Base-by-base conservation (phyloP, 805 yeast genomes). In the Ogataea ganodermae region DNA sequence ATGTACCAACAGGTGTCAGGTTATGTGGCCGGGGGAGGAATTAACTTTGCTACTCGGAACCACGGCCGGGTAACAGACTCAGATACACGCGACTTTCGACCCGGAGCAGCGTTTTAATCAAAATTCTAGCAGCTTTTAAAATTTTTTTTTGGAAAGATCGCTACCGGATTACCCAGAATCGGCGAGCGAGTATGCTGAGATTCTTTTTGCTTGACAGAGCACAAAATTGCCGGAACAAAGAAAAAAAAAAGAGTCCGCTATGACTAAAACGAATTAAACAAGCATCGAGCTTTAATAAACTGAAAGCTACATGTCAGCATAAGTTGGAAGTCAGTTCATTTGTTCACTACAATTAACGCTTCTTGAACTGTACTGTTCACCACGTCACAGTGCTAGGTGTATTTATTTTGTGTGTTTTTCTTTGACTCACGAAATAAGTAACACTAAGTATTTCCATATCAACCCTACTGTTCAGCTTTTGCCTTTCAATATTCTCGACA, bases 221-320 rank as follows among this genome's bases (percentile, higher is more conserved):
- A 18, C 42, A 10, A 23, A 36, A 38, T n/a, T 38, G 42, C 32
- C 31, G 42, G 27, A 27, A 38, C 40, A 36, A 35, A 22, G 23
- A 35, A 36, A 32, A 35, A 35, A 35, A 37, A 26, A 26, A 38
- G n/a, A 27, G 9, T 26, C 17, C 6, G 18, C 3, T 22, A 9
- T 38, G 24, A 17, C n/a, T 37, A 38, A n/a, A 24, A 38, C 28
- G 17, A 24, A 17, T 17, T 16, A 26, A 3, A 16, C 6, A 38
- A 18, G 41, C n/a, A n/a, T 17, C 27, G 30, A 16, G 30, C 7
- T 26, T 6, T 8, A 38, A 27, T 28, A 27, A 10, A 16, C 9
- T 26, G n/a, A 5, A n/a, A 20, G 26, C 20, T 35, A 38, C 23
- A 38, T 38, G 42, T 17, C 22, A 27, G 23, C 22, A 38, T 26